A percentile compares a stretch with the other conserved stretches of the same genome.
Conservation (phyloP, 176 grass and related monocot genomes). For the Ananas comosus region DNA sequence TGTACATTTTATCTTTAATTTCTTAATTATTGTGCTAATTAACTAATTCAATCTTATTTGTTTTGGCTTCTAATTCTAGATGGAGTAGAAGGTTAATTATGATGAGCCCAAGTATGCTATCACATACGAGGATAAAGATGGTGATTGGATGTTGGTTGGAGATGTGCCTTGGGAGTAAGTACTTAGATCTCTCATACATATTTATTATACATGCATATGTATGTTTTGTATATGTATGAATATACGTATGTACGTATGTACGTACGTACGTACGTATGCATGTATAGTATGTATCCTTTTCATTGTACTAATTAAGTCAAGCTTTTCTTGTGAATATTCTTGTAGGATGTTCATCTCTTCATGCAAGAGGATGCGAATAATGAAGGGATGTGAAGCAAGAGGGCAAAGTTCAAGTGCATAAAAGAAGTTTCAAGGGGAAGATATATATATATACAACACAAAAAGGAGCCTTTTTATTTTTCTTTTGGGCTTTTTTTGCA, state of each 20-base stretch:
- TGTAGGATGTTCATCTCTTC: slow-evolving; percentile 39
- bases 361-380: slow-evolving; percentile 33
- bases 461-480: not conserved
- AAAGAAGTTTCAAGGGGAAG: not conserved
- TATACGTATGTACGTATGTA: too few species aligned
- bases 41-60: slow-evolving; percentile 8
- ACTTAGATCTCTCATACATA: not conserved
- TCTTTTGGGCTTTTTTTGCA: not conserved
- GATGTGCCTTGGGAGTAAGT: slow-evolving; percentile 38
- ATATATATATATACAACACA: not conserved
- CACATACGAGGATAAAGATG: slow-evolving; percentile 36
- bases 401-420: slow-evolving; percentile 22
- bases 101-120: slow-evolving; percentile 25
- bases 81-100: slow-evolving; percentile 30
- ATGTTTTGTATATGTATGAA: too few species aligned
- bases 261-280: too few species aligned
- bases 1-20: slow-evolving; percentile 5
- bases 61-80: not conserved
- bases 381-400: slow-evolving; percentile 40
- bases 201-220: not conserved
- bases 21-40: slow-evolving; percentile 8
- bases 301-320: not conserved
- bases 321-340: not conserved
- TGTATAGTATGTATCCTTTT: too few species aligned
- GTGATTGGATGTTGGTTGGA: slow-evolving; percentile 38